Conservation (phyloP, 257 asterid species). For the Prunella vulgaris region DNA sequence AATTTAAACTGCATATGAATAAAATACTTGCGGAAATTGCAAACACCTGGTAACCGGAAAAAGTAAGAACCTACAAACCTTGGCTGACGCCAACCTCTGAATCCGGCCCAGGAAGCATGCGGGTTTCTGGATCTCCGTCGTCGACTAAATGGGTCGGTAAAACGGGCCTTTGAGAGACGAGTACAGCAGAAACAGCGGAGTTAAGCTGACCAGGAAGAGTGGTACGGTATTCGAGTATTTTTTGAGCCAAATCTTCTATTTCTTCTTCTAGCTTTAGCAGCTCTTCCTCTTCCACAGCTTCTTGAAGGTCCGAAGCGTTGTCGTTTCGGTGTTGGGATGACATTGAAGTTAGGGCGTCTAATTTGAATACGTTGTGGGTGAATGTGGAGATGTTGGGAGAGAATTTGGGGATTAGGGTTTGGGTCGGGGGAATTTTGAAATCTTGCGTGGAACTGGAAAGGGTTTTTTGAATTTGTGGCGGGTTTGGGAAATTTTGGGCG, state of each 20-base stretch:
- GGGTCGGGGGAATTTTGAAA: constrained; percentile 23
- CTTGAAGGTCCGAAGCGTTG: constrained; percentile 30
- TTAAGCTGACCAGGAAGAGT: constrained; percentile 48
- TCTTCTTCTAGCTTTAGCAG: constrained; percentile 43
- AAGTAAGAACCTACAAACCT: constrained; percentile 25
- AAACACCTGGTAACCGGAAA: neutral
- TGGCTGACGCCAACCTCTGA: constrained; percentile 29
- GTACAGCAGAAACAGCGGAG: constrained; percentile 43
- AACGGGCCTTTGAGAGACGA: constrained; percentile 50
- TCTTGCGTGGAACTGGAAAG: constrained; percentile 18
- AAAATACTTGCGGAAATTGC: neutral
- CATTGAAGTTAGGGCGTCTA: constrained; percentile 25
- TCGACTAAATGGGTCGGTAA: constrained; percentile 22
- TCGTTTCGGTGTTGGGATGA: constrained; percentile 23
- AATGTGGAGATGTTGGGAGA: neutral
- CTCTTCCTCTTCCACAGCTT: constrained; percentile 32
- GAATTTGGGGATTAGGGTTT: constrained; percentile 27
- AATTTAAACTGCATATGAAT: too few species aligned
- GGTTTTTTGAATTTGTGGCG: neutral
- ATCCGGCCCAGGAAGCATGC: constrained; percentile 18
- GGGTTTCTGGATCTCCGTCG: constrained; percentile 31
- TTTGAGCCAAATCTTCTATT: constrained; percentile 53
- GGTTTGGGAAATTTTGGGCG: neutral
- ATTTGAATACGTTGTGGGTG: neutral
- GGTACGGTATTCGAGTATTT: constrained; percentile 41